phyloP scores from a whole-genome alignment of 805 yeast species.

The Wickerhamomyces subpelliculosus region DNA sequence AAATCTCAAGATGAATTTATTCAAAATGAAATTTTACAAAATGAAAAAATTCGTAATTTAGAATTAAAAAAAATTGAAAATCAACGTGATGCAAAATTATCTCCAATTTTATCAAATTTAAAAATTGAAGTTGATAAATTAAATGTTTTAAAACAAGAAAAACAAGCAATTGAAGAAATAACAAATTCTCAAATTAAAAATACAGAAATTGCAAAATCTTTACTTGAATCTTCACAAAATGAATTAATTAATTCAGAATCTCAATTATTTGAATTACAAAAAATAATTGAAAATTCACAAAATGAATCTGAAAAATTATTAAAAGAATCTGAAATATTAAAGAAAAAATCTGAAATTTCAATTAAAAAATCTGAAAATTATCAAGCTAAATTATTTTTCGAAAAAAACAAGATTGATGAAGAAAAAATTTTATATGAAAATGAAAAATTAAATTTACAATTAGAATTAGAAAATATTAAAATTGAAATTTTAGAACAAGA shows the following conservation, averaged over 20 bases:
- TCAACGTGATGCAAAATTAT: constrained; percentile 45
- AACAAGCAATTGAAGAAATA: constrained; percentile 39
- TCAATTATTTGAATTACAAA: constrained; percentile 26
- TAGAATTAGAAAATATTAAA: constrained; percentile 30
- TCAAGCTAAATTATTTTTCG: constrained; percentile 29
- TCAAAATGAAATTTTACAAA: constrained; percentile 25
- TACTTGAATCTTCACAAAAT: constrained; percentile 35
- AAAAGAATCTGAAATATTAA: constrained; percentile 24
- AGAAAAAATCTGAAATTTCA: constrained; percentile 23
- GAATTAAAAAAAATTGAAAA: constrained; percentile 35
- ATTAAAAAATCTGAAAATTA: constrained; percentile 29
- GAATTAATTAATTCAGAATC: constrained; percentile 34
- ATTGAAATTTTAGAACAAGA: constrained; percentile 27
- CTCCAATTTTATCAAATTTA: constrained; percentile 49
- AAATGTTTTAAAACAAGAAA: constrained; percentile 42
- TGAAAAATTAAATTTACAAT: constrained; percentile 27
- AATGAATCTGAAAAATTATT: constrained; percentile 25
- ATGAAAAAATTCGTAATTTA: constrained; percentile 40
- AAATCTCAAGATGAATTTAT: constrained; percentile 20
- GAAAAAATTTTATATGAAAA: constrained; percentile 29
- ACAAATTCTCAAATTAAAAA: constrained; percentile 37
- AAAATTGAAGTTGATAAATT: constrained; percentile 42
- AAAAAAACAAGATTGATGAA: constrained; percentile 31
- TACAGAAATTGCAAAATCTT: constrained; percentile 33
- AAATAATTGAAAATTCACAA: too few relatives aligned